Percentiles rank a stretch among this genome's conserved stretches.
Conservation (phyloP, 2,329 filamentous ascomycete genomes). For the Ambrosiella cleistominuta region DNA sequence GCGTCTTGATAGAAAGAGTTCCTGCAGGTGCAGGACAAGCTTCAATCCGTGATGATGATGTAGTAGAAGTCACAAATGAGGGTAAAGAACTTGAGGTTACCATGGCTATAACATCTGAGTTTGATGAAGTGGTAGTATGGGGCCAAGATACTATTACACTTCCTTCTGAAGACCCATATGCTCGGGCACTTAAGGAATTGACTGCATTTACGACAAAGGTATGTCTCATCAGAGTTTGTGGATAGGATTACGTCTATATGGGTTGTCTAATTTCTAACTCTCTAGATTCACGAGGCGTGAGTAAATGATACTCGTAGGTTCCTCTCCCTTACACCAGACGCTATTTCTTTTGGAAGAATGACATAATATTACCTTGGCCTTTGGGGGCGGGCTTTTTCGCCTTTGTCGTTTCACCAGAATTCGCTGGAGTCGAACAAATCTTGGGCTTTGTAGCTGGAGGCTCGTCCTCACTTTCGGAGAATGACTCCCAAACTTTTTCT, state of each 20-base stretch:
- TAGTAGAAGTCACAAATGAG: not conserved
- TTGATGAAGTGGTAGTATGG: slow-evolving; percentile 70
- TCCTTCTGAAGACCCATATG: slow-evolving; percentile 47
- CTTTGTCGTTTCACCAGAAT: slow-evolving; percentile 30
- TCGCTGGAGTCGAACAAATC: slow-evolving; percentile 25
- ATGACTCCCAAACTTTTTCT: slow-evolving; percentile 75
- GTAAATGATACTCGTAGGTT: not conserved
- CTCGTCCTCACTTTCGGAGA: slow-evolving; percentile 70
- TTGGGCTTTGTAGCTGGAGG: slow-evolving; percentile 32
- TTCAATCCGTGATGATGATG: slow-evolving; percentile 22
- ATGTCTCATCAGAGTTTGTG: not conserved
- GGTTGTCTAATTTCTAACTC: not conserved
- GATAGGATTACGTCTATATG: not conserved
- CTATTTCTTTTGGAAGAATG: slow-evolving; percentile 73
- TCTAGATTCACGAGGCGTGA: slow-evolving; percentile 3
- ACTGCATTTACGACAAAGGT: slow-evolving; percentile 53
- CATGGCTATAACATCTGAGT: slow-evolving; percentile 47
- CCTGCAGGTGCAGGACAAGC: slow-evolving; percentile 19
- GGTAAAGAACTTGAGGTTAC: slow-evolving; percentile 30
- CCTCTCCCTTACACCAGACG: not conserved
- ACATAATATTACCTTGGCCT: slow-evolving; percentile 72
- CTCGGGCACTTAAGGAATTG: slow-evolving; percentile 68
- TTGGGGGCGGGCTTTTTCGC: slow-evolving; percentile 41
- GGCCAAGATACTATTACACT: slow-evolving; percentile 49
- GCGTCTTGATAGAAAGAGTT: slow-evolving; percentile 37